Percentiles rank a stretch among this genome's conserved stretches.
Conservation (phyloP, 768 basidiomycete genomes). For the Paxillus rubicundulus region DNA sequence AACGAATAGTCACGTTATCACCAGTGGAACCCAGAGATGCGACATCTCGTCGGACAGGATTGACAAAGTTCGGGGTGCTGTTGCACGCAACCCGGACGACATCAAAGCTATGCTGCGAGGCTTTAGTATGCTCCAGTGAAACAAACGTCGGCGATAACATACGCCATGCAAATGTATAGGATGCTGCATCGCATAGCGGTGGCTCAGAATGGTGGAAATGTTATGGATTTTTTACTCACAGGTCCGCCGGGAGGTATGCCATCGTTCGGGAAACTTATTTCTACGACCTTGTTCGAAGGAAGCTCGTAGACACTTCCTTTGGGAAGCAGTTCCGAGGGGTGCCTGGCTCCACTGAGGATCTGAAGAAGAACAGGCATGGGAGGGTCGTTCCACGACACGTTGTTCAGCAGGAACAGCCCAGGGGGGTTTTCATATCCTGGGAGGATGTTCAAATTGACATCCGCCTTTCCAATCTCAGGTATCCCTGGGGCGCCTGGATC, state of each 20-base stretch:
- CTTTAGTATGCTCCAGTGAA: neutral
- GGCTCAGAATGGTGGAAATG: neutral
- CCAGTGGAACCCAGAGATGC: slow-evolving; percentile 27
- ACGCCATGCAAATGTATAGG: slow-evolving; percentile 44
- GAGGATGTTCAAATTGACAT: slow-evolving; percentile 36
- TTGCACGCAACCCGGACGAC: slow-evolving; percentile 35
- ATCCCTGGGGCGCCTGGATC: slow-evolving; percentile 37
- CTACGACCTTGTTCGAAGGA: slow-evolving; percentile 43
- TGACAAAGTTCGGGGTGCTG: slow-evolving; percentile 32
- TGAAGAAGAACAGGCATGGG: slow-evolving; percentile 55
- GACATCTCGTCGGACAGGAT: slow-evolving; percentile 37
- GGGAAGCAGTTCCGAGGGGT: slow-evolving; percentile 49
- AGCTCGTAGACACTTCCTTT: slow-evolving; percentile 46
- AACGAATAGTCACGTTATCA: slow-evolving; percentile 55
- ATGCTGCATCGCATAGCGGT: slow-evolving; percentile 24
- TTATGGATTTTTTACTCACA: slow-evolving; percentile 19
- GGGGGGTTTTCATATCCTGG: too few species aligned
- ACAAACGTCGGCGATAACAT: slow-evolving; percentile 9
- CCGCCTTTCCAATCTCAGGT: slow-evolving; percentile 38
- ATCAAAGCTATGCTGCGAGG: slow-evolving; percentile 33
- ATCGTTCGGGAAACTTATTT: slow-evolving; percentile 43
- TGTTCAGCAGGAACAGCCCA: slow-evolving; percentile 24
- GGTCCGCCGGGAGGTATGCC: slow-evolving; percentile 26
- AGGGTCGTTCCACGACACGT: slow-evolving; percentile 36
- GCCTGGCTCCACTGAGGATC: slow-evolving; percentile 51